These are phyloP conservation scores for Rhynchosporium graminicola DNA, from an alignment of 2,329 filamentous ascomycete genomes.

Conservation along the genomic window DNA sequence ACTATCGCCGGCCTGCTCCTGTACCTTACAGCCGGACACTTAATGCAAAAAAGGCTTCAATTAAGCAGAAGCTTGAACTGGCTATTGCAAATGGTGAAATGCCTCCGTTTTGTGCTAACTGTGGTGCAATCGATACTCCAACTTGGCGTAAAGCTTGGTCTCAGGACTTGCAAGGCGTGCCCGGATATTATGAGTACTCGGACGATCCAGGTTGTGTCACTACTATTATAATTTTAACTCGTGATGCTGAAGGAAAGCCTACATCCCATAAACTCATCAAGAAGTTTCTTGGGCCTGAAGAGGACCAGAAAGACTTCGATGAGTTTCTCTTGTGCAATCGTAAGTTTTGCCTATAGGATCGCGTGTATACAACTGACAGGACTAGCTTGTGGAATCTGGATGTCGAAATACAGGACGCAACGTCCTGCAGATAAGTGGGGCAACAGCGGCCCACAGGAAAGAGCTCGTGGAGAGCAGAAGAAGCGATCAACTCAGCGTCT, in stretches of 20 bases:
- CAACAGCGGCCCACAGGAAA: conserved; percentile 25
- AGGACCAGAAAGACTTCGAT: conserved; percentile 68
- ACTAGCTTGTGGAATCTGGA: conserved; percentile 86
- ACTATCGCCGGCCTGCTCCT: neutral
- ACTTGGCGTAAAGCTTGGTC: conserved; percentile 94
- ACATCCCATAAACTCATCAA: conserved; percentile 74
- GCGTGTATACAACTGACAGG: conserved; percentile 30
- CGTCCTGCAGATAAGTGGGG: conserved; percentile 84
- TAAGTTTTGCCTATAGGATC: conserved; percentile 47
- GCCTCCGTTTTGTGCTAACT: conserved; percentile 89
- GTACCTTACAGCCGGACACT: conserved; percentile 26
- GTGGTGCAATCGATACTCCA: conserved; percentile 91
- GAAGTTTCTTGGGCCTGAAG: conserved; percentile 63
- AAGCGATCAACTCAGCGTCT: conserved; percentile 29
- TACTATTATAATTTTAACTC: conserved; percentile 68
- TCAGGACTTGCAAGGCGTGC: conserved; percentile 71
- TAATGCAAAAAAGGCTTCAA: conserved; percentile 36
- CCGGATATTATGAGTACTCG: conserved; percentile 69
- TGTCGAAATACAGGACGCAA: conserved; percentile 83
- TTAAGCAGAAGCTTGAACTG: conserved; percentile 56
- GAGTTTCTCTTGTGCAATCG: conserved; percentile 85
- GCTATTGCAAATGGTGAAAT: conserved; percentile 78
- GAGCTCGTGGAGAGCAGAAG: conserved; percentile 50
- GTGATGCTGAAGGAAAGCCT: conserved; percentile 62
- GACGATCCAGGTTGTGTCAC: conserved; percentile 73